Evolutionary conservation across 164 flowering plant genomes (phyloP).

Genomic region (Warburgia ugandensis): DNA sequence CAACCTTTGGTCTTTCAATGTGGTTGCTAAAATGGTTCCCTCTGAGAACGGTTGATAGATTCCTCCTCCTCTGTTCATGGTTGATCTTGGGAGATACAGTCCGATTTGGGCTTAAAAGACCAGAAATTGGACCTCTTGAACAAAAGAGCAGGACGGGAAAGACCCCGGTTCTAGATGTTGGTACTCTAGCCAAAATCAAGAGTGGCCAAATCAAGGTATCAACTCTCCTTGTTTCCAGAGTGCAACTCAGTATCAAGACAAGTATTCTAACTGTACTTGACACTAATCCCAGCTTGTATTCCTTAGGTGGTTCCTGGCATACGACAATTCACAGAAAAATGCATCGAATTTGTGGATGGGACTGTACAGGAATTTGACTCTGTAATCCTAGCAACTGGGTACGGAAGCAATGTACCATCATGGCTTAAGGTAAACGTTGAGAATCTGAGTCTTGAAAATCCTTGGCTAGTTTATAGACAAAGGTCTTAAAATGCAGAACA

Average conservation of each 20-base stretch:
- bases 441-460: too few species aligned
- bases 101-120: constrained; percentile 52
- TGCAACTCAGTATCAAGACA: background rate
- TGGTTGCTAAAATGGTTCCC: constrained; percentile 90
- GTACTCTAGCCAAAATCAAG: constrained; percentile 77
- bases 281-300: background rate
- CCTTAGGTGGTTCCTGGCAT: constrained; percentile 6
- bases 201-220: constrained; percentile 65
- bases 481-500: too few species aligned
- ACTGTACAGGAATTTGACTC: constrained; percentile 55
- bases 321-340: constrained; percentile 2
- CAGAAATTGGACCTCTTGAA: constrained; percentile 66
- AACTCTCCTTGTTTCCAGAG: background rate
- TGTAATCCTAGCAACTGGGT: constrained; percentile 78
- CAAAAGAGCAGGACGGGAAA: constrained; percentile 69
- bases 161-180: constrained; percentile 88
- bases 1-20: constrained; percentile 90
- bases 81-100: constrained; percentile 65
- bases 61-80: constrained; percentile 47
- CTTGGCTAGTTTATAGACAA: too few species aligned
- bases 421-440: constrained; percentile 63
- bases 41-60: constrained; percentile 55
- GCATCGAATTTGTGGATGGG: constrained; percentile 38
- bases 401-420: constrained; percentile 70
- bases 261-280: background rate